Evolutionary conservation across 768 basidiomycete species (phyloP).

Genomic region (Cubamyces lactineus): DNA sequence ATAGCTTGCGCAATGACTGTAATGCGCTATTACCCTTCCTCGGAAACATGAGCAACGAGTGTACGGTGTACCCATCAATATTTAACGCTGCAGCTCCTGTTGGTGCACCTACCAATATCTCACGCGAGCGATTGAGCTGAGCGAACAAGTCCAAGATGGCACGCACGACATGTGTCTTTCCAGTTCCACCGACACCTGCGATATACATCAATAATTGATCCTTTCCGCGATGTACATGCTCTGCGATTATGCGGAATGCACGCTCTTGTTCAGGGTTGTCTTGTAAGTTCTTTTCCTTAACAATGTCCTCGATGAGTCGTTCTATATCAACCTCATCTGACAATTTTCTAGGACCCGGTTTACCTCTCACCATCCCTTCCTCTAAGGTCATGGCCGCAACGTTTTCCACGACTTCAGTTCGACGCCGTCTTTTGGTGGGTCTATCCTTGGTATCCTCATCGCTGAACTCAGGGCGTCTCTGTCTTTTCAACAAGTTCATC

Average conservation of each 20-base stretch:
- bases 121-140: background rate
- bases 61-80: conserved; percentile 36
- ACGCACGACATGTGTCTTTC: conserved; percentile 36
- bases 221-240: background rate
- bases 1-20: conserved; percentile 17
- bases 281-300: background rate
- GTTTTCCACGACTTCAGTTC: no score
- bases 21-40: conserved; percentile 8
- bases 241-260: conserved; percentile 21
- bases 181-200: conserved; percentile 35
- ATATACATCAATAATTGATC: conserved; percentile 35
- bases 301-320: background rate
- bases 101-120: conserved; percentile 30
- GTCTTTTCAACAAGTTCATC: no score
- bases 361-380: no score
- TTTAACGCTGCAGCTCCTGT: conserved; percentile 37
- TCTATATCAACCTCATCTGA: no score
- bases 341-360: no score
- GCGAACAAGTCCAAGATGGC: conserved; percentile 28
- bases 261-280: conserved; percentile 20
- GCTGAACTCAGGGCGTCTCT: no score
- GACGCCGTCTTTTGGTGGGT: no score
- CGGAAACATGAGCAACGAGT: conserved; percentile 30
- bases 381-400: no score
- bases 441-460: no score